phyloP scores from a whole-genome alignment of 1,284 basidiomycete genomes.

The Bjerkandera adusta region DNA sequence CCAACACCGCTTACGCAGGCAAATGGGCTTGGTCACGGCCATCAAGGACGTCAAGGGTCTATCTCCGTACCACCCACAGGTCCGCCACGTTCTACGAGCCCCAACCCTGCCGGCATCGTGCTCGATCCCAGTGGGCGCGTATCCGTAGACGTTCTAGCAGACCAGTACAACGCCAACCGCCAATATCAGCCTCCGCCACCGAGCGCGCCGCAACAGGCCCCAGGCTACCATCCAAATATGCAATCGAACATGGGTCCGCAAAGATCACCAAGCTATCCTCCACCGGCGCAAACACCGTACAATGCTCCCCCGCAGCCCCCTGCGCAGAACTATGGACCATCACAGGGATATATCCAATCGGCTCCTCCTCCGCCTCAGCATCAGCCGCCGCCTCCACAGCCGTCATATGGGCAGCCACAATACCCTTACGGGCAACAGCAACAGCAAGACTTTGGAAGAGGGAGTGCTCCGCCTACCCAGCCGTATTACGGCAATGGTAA shows the following conservation, averaged over 20 bases:
- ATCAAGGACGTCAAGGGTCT: conserved; percentile 25
- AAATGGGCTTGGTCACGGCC: conserved; percentile 19
- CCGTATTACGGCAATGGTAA: background rate
- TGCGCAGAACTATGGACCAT: conserved; percentile 14
- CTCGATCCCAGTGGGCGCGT: conserved; percentile 79
- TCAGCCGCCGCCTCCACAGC: too few relatives aligned
- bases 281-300: conserved; percentile 23
- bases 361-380: conserved; percentile 19
- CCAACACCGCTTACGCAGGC: conserved; percentile 8
- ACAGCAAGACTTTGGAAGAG: too few relatives aligned
- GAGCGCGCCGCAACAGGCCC: conserved; percentile 23
- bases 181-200: conserved; percentile 22
- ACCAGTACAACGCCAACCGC: conserved; percentile 42
- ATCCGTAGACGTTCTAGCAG: conserved; percentile 78
- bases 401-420: too few relatives aligned
- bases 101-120: conserved; percentile 65
- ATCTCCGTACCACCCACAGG: conserved; percentile 27
- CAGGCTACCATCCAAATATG: conserved; percentile 25
- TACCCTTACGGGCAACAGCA: too few relatives aligned
- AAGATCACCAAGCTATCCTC: conserved; percentile 26
- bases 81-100: conserved; percentile 34
- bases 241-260: conserved; percentile 26
- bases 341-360: conserved; percentile 16
- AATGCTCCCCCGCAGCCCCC: conserved; percentile 20
- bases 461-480: too few relatives aligned